Base-by-base conservation (phyloP, 2,329 filamentous ascomycete species). In the Fusarium buharicum region DNA sequence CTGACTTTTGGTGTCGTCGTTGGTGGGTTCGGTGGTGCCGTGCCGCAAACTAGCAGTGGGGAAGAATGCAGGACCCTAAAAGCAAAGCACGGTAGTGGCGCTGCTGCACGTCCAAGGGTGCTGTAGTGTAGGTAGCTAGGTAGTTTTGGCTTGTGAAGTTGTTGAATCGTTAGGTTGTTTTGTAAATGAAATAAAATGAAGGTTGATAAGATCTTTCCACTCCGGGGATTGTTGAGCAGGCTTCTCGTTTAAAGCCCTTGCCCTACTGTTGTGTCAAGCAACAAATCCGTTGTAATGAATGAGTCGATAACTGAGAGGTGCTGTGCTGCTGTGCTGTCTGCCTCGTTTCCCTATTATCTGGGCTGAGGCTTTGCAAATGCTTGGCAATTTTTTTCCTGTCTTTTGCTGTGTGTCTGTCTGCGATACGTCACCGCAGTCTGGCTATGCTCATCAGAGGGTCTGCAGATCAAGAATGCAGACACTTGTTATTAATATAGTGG, bases 361-460 rank as follows among this genome's bases (percentile, higher is more conserved):
- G 37, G 41, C 55, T 64, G 47, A 62, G 56, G 61, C 52, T 65
- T 59, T 16, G 38, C 45, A 55, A 58, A 40, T 17, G 49, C 67
- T 69, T 69, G 67, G 66, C 64, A 40, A 49, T 46, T 27, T 52
- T 51, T 61, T 54, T 41, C 34, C 52, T 64, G 51, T 65, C n/a
- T 45, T 41, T 62, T 60, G 44, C 37, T 62, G 48, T 51, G 62
- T 53, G 53, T 64, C 41, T 57, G 54, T 54, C 49, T 63, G 53
- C 50, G 52, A 70, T 68, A 68, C 67, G 67, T 69, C 67, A 70
- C 67, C 39, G 20, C 54, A 41, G 34, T 59, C 43, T 68, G 55
- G 59, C 62, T 68, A 45, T 66, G 66, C 48, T 39, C 47, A 55
- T 56, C 52, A 59, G 48, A 59, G 48, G 62, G 62, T 54, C 57